These are phyloP conservation scores for Sicyos edulis DNA, from an alignment of 306 rosid species.

Conservation along the genomic window DNA sequence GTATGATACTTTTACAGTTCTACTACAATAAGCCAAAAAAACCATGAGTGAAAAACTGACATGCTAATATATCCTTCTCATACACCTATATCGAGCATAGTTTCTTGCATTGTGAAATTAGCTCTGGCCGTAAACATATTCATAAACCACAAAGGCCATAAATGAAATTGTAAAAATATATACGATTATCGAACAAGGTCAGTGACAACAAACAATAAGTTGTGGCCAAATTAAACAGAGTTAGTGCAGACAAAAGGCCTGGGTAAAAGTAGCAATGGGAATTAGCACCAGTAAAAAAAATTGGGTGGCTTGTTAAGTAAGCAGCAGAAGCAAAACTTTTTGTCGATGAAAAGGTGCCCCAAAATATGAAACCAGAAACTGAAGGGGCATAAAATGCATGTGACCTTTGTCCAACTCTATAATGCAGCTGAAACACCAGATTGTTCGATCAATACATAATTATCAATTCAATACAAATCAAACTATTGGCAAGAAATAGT, in stretches of 20 bases:
- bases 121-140: constrained; percentile 4
- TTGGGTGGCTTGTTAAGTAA: not conserved
- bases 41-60: not conserved
- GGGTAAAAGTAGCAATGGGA: not conserved
- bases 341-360: not conserved
- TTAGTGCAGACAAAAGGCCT: not conserved
- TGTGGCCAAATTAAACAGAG: not conserved
- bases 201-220: not conserved
- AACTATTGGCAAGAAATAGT: not conserved
- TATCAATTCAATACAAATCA: not conserved
- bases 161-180: not conserved
- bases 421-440: not conserved
- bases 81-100: not conserved
- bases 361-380: not conserved
- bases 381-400: not conserved
- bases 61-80: not conserved
- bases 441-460: not conserved
- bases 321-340: not conserved
- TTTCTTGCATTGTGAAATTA: not conserved
- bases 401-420: not conserved
- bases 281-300: not conserved
- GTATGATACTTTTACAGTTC: not conserved
- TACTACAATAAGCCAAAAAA: constrained; percentile 1
- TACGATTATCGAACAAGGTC: not conserved
- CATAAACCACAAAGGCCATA: not conserved